phyloP scores from a whole-genome alignment of 2,329 filamentous ascomycete species.

The Penicillium sp. region DNA sequence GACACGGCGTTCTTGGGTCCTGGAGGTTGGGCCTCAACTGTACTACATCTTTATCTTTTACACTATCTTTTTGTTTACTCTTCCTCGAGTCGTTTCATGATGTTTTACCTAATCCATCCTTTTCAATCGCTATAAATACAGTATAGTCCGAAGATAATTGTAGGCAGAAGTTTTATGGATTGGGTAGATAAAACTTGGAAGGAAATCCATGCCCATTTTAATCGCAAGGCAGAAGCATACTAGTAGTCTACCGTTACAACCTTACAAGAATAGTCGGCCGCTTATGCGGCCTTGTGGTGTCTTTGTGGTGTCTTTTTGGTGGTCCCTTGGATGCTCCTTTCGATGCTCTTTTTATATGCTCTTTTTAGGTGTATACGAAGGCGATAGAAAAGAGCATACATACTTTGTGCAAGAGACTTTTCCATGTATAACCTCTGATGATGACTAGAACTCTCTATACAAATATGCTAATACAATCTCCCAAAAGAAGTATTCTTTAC shows the following conservation, averaged over 20 bases:
- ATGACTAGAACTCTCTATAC: conserved; percentile 10
- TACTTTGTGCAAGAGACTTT: too few species aligned
- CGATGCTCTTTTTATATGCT: too few species aligned
- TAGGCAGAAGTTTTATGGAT: neutral
- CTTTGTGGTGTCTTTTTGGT: too few species aligned
- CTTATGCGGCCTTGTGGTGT: too few species aligned
- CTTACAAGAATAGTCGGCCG: too few species aligned
- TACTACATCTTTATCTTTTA: conserved; percentile 10
- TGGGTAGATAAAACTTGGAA: neutral
- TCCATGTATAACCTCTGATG: too few species aligned
- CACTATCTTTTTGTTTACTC: neutral
- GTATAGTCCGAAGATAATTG: too few species aligned
- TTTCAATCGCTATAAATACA: neutral
- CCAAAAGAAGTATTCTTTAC: neutral
- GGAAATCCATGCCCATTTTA: neutral
- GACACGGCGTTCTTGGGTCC: conserved; percentile 12
- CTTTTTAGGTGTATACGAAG: too few species aligned
- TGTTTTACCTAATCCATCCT: neutral
- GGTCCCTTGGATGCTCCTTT: too few species aligned
- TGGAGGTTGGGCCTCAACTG: conserved; percentile 1
- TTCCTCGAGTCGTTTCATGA: neutral
- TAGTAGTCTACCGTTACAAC: neutral
- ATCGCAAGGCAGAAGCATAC: neutral
- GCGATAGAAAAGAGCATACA: too few species aligned
- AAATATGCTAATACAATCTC: neutral